Conservation (phyloP, 345 rosid species). For the Arabis alpina region DNA sequence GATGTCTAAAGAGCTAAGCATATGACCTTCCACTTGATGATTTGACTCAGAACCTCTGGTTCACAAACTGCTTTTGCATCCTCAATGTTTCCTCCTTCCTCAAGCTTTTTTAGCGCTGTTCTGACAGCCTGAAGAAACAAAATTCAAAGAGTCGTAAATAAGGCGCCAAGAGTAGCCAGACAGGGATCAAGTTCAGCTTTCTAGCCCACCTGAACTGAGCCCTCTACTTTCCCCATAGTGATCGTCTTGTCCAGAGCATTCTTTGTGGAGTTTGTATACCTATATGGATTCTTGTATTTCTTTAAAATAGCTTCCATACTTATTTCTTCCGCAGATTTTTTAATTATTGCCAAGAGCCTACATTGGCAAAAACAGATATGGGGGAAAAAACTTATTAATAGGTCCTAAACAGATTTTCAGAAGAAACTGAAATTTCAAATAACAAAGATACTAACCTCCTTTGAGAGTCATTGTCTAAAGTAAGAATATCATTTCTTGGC, state of each 20-base stretch:
- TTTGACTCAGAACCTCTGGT: conserved; percentile 68
- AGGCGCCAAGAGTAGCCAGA: conserved; percentile 14
- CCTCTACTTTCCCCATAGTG: conserved; percentile 81
- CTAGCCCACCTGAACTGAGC: conserved; percentile 73
- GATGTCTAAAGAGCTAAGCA: conserved; percentile 22
- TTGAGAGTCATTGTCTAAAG: conserved; percentile 68
- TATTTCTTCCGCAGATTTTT: conserved; percentile 60
- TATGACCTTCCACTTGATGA: conserved; percentile 86
- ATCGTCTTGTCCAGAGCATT: conserved; percentile 61
- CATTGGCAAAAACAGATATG: conserved; percentile 33
- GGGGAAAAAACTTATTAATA: conserved; percentile 10
- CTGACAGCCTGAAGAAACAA: conserved; percentile 65
- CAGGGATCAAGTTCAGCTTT: conserved; percentile 21
- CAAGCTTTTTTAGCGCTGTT: conserved; percentile 74
- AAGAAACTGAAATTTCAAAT: conserved; percentile 19
- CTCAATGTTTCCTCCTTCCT: conserved; percentile 65
- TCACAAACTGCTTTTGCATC: conserved; percentile 93
- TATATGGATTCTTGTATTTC: conserved; percentile 60
- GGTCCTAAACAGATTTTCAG: conserved; percentile 18
- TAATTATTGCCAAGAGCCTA: conserved; percentile 63
- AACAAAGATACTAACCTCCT: conserved; percentile 54
- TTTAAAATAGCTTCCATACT: conserved; percentile 53
- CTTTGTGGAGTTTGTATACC: conserved; percentile 53
- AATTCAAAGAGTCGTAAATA: conserved; percentile 1
- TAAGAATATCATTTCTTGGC: conserved; percentile 42